phyloP scores from a whole-genome alignment of 805 yeast species.

The Lipomyces japonicus region DNA sequence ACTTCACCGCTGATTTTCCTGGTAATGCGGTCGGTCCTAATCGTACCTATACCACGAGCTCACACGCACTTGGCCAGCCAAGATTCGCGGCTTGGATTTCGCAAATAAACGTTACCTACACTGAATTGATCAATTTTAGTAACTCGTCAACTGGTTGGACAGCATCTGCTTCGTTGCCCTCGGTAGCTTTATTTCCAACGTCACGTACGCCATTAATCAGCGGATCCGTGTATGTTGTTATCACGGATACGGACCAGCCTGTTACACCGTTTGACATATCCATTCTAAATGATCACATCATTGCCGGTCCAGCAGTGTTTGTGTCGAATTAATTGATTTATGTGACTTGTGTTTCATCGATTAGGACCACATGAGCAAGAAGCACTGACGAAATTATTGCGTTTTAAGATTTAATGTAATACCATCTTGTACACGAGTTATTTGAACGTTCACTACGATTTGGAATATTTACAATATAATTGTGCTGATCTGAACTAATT shows the following conservation, averaged over 20 bases:
- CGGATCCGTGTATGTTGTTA: constrained; percentile 11
- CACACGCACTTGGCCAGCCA: constrained; percentile 11
- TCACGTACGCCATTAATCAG: constrained; percentile 5
- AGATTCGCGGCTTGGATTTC: constrained; percentile 18
- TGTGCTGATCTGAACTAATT: too few species aligned
- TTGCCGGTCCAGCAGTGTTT: constrained; percentile 17
- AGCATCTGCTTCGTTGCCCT: constrained; percentile 14
- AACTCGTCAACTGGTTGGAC: constrained; percentile 5
- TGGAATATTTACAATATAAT: too few species aligned
- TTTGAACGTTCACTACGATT: too few species aligned
- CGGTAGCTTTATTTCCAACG: constrained; percentile 6
- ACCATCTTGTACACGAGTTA: too few species aligned
- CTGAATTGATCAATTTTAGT: constrained; percentile 3
- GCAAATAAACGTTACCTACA: constrained; percentile 17
- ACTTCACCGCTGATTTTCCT: constrained; percentile 9
- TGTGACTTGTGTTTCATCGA: too few species aligned
- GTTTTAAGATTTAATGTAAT: too few species aligned
- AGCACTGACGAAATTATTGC: too few species aligned
- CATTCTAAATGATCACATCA: constrained; percentile 10
- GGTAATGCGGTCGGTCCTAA: constrained; percentile 17
- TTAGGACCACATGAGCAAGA: too few species aligned
- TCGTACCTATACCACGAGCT: constrained; percentile 6
- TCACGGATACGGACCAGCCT: constrained; percentile 8
- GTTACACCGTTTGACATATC: constrained; percentile 14
- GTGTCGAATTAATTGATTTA: constrained; percentile 4